Conservation (phyloP, 169 alveolate species). For the Plasmodium yoelii region DNA sequence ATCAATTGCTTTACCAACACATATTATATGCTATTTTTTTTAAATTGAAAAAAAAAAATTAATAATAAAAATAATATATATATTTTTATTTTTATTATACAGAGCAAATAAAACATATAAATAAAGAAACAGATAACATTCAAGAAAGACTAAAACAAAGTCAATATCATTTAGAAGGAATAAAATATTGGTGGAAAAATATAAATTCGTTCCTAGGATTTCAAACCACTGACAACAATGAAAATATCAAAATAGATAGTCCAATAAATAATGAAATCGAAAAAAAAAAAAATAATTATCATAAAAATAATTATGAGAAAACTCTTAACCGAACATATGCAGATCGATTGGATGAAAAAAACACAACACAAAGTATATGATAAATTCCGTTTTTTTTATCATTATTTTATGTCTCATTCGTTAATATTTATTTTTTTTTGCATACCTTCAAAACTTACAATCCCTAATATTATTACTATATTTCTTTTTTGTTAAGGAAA, state of each 20-base stretch:
- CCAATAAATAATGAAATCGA: constrained; percentile 2
- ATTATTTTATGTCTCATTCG: too few relatives aligned
- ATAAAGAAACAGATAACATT: constrained; percentile 58
- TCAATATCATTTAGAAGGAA: constrained; percentile 72
- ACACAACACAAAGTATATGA: constrained; percentile 18
- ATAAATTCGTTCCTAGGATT: constrained; percentile 66
- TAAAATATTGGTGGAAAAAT: constrained; percentile 75
- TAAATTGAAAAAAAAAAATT: too few relatives aligned
- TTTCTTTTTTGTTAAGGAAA: constrained; percentile 25
- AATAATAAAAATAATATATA: not conserved
- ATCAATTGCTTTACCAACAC: not conserved
- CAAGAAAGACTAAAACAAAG: constrained; percentile 62
- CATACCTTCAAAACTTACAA: too few relatives aligned
- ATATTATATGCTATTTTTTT: not conserved
- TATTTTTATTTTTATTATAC: constrained; percentile 17
- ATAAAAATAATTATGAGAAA: constrained; percentile 34
- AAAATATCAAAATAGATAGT: constrained; percentile 40
- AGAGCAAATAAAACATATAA: constrained; percentile 75
- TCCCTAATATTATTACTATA: not conserved
- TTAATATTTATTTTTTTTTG: too few relatives aligned
- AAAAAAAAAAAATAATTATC: constrained; percentile 17
- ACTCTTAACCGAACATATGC: constrained; percentile 8
- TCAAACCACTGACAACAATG: constrained; percentile 29
- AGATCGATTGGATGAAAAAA: constrained; percentile 5
- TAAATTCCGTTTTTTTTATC: too few relatives aligned